phyloP scores from a whole-genome alignment of 2,329 filamentous ascomycete species.

The Alternaria infectoria region DNA sequence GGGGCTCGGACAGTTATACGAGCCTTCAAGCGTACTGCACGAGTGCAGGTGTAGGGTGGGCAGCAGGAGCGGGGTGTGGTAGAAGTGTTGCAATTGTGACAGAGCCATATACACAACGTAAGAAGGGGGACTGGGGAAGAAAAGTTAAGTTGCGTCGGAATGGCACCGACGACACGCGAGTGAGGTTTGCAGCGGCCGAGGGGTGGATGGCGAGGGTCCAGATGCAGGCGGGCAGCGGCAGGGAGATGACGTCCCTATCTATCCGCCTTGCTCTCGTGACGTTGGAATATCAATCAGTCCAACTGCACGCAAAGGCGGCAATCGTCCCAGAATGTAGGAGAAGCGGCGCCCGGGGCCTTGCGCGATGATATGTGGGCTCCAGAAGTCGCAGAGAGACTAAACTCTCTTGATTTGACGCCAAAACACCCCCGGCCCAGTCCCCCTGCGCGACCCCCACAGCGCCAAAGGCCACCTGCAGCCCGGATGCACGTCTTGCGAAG shows the following conservation, averaged over 20 bases:
- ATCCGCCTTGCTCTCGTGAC: not conserved
- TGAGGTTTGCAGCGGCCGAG: not conserved
- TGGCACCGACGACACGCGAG: not conserved
- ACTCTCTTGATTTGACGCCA: slow-evolving; percentile 14
- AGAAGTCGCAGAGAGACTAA: slow-evolving; percentile 12
- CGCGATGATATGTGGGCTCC: slow-evolving; percentile 20
- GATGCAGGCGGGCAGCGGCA: not conserved
- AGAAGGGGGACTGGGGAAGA: not conserved
- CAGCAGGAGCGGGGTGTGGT: slow-evolving; percentile 24
- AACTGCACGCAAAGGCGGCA: not conserved
- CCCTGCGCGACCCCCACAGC: slow-evolving; percentile 28
- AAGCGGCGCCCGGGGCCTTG: slow-evolving; percentile 1
- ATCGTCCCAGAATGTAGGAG: slow-evolving; percentile 1
- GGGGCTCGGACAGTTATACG: slow-evolving; percentile 43
- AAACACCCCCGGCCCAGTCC: slow-evolving; percentile 10
- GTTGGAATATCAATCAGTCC: not conserved
- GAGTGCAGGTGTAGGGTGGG: slow-evolving; percentile 25
- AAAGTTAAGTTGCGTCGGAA: not conserved
- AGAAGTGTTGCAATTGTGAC: slow-evolving; percentile 27
- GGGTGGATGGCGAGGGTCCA: not conserved
- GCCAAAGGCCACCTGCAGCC: slow-evolving; percentile 30
- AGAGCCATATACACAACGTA: slow-evolving; percentile 43
- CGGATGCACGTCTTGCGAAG: slow-evolving; percentile 21
- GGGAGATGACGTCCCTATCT: slow-evolving; percentile 13
- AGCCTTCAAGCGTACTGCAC: slow-evolving; percentile 29